Evolutionary conservation across 306 rosid species (phyloP), one percentile per base, ranked within the genome.

Genomic region (Dryas octopetala): DNA sequence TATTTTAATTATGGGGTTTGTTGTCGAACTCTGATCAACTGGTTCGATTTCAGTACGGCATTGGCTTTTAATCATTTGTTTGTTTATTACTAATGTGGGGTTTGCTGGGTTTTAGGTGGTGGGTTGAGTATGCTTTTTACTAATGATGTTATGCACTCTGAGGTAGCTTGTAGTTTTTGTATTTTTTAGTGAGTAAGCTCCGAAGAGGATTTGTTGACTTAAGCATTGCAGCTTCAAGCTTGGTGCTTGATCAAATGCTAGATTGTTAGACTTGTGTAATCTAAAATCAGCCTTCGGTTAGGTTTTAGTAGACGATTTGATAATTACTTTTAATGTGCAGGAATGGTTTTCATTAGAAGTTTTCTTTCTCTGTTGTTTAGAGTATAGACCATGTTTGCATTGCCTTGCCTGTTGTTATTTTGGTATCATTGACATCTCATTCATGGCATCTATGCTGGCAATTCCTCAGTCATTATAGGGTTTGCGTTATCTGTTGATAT

Each of bases 11-110:
- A 6, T 26, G 16, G 64, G 73, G 19, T 28, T 14, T 23, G 49
- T 54, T 41, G 47, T 51, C 72, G 57, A 32, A 45, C 43, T 17
- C 49, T 62, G 54, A 55, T 77, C 15, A 52, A 85, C 71, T 76
- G 43, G 78, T 28, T 41, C 52, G 51, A 5, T 76, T 76, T 74
- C 58, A 71, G 88, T 66, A 47, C 54, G 74, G 80, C 84, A 78
- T 86, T 82, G 82, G 60, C 60, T 79, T 68, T 41, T 26, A 49
- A 62, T 58, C 70, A 50, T 66, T 72, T 13, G 67, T 28, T 50
- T 64, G 53, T 28, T 54, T 55, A 55, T 26, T 67, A 63, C n/a
- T 62, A 48, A 23, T 64, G 17, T 3, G 61, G 72, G 70, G 58
- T 68, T 69, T 65, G 28, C 52, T 69, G 62, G 82, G 84, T 53